A percentile compares a stretch with the other conserved stretches of the same genome.
Evolutionary conservation across 805 yeast genomes (phyloP).

Genomic region (Pichia cabralensis): DNA sequence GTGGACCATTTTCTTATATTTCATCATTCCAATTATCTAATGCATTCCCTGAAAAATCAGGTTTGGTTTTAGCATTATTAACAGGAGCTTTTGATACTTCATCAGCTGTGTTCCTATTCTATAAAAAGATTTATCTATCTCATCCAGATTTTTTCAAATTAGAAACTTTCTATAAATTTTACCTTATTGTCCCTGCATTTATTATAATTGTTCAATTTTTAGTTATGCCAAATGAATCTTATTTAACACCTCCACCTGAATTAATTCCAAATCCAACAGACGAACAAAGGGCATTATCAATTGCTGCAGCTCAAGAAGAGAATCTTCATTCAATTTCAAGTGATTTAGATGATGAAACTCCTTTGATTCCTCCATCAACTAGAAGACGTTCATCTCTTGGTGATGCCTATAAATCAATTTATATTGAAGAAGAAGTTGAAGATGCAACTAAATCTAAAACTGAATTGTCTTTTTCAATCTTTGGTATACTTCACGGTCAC

Average conservation of each 20-base stretch:
- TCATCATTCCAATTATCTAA: slow-evolving; percentile 49
- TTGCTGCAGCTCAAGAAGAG: slow-evolving; percentile 21
- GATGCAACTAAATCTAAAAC: slow-evolving; percentile 22
- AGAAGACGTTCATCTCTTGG: slow-evolving; percentile 44
- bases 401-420: slow-evolving; percentile 44
- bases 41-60: slow-evolving; percentile 44
- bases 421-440: slow-evolving; percentile 39
- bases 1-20: slow-evolving; percentile 49
- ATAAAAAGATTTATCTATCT: slow-evolving; percentile 31
- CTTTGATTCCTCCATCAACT: slow-evolving; percentile 10
- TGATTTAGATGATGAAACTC: slow-evolving; percentile 8
- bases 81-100: slow-evolving; percentile 55
- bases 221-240: slow-evolving; percentile 42
- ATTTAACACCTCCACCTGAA: slow-evolving; percentile 32
- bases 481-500: slow-evolving; percentile 46
- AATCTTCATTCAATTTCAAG: slow-evolving; percentile 11
- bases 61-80: slow-evolving; percentile 40
- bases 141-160: slow-evolving; percentile 29
- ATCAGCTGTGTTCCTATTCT: slow-evolving; percentile 42
- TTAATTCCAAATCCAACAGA: slow-evolving; percentile 24
- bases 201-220: slow-evolving; percentile 36
- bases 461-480: slow-evolving; percentile 31
- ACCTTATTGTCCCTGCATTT: slow-evolving; percentile 39
- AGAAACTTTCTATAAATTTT: slow-evolving; percentile 35
- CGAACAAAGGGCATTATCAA: slow-evolving; percentile 19